Base-by-base conservation (phyloP, 306 rosid genomes). In the Citrullus amarus region DNA sequence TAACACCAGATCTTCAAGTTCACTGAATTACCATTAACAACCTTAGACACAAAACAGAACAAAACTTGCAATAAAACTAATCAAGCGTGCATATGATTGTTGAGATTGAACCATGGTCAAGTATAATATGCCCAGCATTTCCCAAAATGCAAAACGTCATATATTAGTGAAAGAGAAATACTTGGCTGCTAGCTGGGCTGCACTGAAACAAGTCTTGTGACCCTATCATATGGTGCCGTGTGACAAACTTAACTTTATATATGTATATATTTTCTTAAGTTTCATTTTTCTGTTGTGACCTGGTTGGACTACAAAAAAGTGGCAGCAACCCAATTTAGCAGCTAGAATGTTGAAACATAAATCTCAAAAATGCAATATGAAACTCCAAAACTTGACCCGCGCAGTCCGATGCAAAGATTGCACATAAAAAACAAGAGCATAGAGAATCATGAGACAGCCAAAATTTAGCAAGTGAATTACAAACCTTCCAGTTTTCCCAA, bases 401-500 rank as follows among this genome's bases (percentile, higher is more conserved):
- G 2, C 15, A 2, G 9, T 71, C 41, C 1, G 2, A n/a, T 41
- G 20, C 5, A 46, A 13, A 71, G 20, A 2, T 69, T 46, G 1
- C 51, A 67, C 76, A 32, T 10, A 75, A 56, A 75, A 56, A 38
- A 54, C 8, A 38, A 7, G 13, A 15, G 60, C 77, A 72, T n/a
- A 16, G 57, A 1, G 17, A 5, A 70, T 8, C 57, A 46, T 3
- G 12, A 70, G 20, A 66, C 32, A 13, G 48, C 38, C 8, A 28
- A 6, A 48, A 25, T 48, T 46, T 22, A 71, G 41, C 6, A 8
- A 28, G 48, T 20, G 25, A 25, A 71, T 6, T 2, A 71, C 73
- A 22, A 86, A 95, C 98, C 98, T 87, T 92, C 93, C 86, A 95
- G 57, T 79, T 95, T 95, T 15, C 87, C 98, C 87, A 92, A 86